phyloP scores from a whole-genome alignment of 2,329 filamentous ascomycete genomes.

The Monilinia aucupariae region DNA sequence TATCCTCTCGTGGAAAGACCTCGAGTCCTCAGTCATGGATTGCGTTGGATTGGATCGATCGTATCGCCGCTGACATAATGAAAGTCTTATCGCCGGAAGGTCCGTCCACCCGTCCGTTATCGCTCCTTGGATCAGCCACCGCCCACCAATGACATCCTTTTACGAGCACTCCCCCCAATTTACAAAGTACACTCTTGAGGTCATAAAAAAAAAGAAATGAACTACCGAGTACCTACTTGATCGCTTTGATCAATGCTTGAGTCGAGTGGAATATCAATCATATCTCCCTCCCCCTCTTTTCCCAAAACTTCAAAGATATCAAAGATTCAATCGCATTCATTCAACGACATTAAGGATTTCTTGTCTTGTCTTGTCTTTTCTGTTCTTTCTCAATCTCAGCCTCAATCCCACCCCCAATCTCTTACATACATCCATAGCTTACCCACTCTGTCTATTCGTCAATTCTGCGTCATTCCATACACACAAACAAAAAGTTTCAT shows the following conservation, averaged over 20 bases:
- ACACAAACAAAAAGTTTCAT: slow-evolving; percentile 20
- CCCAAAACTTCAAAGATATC: background rate
- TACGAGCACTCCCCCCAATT: too few relatives aligned
- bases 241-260: too few relatives aligned
- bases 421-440: too few relatives aligned
- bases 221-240: too few relatives aligned
- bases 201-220: too few relatives aligned
- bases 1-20: too few relatives aligned
- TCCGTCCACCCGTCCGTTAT: slow-evolving; percentile 8
- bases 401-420: too few relatives aligned
- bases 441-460: background rate
- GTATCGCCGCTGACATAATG: slow-evolving; percentile 15
- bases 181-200: too few relatives aligned
- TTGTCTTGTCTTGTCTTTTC: background rate
- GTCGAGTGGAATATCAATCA: too few relatives aligned
- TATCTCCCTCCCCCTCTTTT: background rate
- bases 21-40: too few relatives aligned
- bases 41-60: too few relatives aligned
- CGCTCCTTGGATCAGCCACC: background rate
- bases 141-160: background rate
- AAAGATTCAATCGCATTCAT: background rate
- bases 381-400: background rate
- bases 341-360: background rate
- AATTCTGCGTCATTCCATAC: slow-evolving; percentile 14
- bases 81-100: slow-evolving; percentile 12